These are phyloP conservation scores for Sugiyamaella neomexicana DNA, from an alignment of 1,139 yeast genomes.

Conservation along the genomic window DNA sequence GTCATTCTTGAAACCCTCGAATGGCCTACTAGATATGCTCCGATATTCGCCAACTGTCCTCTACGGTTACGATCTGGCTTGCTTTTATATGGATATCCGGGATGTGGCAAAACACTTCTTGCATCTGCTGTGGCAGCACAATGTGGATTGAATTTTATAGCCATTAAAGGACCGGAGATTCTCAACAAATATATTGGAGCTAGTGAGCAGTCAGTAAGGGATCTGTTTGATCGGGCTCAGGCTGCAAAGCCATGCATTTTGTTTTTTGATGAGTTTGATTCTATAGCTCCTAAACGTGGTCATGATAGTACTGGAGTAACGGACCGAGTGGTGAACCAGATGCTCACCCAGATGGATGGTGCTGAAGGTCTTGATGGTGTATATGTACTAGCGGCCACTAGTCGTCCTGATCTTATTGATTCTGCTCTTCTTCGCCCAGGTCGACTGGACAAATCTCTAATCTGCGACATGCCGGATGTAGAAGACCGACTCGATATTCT, in stretches of 20 bases:
- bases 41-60: slow-evolving; percentile 87
- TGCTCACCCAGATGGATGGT: slow-evolving; percentile 98
- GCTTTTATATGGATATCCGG: slow-evolving; percentile 91
- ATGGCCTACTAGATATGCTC: slow-evolving; percentile 97
- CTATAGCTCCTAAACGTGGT: slow-evolving; percentile 97
- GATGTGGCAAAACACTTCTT: slow-evolving; percentile 91
- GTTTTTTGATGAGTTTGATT: slow-evolving; percentile 95
- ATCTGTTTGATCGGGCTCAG: slow-evolving; percentile 89
- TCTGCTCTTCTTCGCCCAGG: slow-evolving; percentile 95
- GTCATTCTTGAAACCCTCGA: slow-evolving; percentile 83
- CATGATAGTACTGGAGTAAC: slow-evolving; percentile 98
- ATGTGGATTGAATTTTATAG: slow-evolving; percentile 90
- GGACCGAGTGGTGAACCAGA: slow-evolving; percentile 94
- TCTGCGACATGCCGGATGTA: slow-evolving; percentile 80
- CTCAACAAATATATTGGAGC: slow-evolving; percentile 97
- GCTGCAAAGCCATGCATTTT: slow-evolving; percentile 92
- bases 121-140: slow-evolving; percentile 95
- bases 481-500: slow-evolving; percentile 77
- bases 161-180: slow-evolving; percentile 95
- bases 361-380: slow-evolving; percentile 98
- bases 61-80: slow-evolving; percentile 86
- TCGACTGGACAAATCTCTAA: slow-evolving; percentile 84
- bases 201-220: slow-evolving; percentile 91
- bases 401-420: slow-evolving; percentile 92
- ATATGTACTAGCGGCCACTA: slow-evolving; percentile 93